A percentile compares a stretch with the other conserved stretches of the same genome.
Evolutionary conservation across 176 grass and related monocot species (phyloP).

Genomic region (Carex cristatella): DNA sequence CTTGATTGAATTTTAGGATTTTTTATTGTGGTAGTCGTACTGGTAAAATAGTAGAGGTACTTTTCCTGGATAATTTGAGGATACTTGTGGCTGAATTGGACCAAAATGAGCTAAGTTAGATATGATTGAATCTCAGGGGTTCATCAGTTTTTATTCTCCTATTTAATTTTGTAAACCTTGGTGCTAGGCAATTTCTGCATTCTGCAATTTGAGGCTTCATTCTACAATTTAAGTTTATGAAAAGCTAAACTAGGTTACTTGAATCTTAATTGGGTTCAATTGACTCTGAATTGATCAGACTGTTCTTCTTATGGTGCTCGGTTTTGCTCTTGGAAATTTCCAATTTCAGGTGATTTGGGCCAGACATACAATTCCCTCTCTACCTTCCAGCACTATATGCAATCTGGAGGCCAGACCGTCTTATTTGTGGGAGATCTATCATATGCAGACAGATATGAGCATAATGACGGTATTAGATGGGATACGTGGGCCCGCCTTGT

Average conservation of each 20-base stretch:
- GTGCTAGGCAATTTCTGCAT: neutral
- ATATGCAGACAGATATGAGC: slow-evolving; percentile 81
- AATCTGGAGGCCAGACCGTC: slow-evolving; percentile 60
- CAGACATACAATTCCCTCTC: slow-evolving; percentile 98
- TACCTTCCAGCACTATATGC: slow-evolving; percentile 85
- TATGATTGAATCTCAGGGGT: neutral
- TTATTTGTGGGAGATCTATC: slow-evolving; percentile 89
- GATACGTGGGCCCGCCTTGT: slow-evolving; percentile 83
- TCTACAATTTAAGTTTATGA: neutral
- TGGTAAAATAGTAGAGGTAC: neutral
- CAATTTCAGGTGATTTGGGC: slow-evolving; percentile 73
- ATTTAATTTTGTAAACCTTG: neutral
- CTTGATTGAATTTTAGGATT: neutral
- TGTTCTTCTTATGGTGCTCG: neutral
- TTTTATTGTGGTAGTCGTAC: neutral
- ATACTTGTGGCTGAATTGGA: neutral
- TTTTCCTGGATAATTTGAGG: neutral
- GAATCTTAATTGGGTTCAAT: neutral
- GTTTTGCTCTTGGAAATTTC: neutral
- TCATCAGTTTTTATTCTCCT: neutral
- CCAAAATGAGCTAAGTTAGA: neutral
- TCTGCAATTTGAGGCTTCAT: neutral
- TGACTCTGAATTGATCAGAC: neutral
- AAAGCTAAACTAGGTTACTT: neutral
- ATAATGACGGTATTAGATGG: slow-evolving; percentile 88